Conservation (phyloP, 2,329 filamentous ascomycete genomes). For the Tolypocladium sp. region DNA sequence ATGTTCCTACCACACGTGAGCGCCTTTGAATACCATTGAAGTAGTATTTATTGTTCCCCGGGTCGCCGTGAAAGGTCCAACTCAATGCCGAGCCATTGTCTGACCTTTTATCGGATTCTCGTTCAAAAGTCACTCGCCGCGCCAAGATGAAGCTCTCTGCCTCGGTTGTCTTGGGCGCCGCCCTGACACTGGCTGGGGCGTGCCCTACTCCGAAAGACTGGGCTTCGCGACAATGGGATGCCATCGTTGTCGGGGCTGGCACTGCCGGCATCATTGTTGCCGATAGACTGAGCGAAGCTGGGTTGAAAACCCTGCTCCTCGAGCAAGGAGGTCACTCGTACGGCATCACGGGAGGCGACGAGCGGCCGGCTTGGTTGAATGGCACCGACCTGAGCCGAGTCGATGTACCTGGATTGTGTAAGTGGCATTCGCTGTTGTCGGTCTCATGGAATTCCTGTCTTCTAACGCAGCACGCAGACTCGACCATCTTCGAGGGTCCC, state of each 20-base stretch:
- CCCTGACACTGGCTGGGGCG: neutral
- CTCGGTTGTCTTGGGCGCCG: neutral
- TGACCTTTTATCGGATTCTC: neutral
- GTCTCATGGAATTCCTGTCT: neutral
- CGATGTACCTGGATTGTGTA: slow-evolving; percentile 42
- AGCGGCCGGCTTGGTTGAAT: slow-evolving; percentile 36
- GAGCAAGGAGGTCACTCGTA: slow-evolving; percentile 43
- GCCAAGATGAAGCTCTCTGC: neutral
- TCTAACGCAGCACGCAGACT: slow-evolving; percentile 18
- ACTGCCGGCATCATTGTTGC: slow-evolving; percentile 44
- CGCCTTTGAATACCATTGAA: neutral
- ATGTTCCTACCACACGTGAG: neutral
- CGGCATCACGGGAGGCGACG: slow-evolving; percentile 35
- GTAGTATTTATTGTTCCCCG: neutral
- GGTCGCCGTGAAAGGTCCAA: neutral
- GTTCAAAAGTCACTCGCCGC: neutral
- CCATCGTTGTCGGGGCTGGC: slow-evolving; percentile 38
- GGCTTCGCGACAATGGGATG: slow-evolving; percentile 10
- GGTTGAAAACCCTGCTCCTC: slow-evolving; percentile 40
- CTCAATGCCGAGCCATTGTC: neutral
- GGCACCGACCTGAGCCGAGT: slow-evolving; percentile 38
- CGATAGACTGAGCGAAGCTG: slow-evolving; percentile 39
- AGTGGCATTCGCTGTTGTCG: slow-evolving; percentile 2
- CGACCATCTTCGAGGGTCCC: slow-evolving; percentile 35
- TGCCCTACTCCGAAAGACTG: slow-evolving; percentile 3